Conservation (phyloP, 1,139 yeast species). For the Debaryomycetaceae sp. region DNA sequence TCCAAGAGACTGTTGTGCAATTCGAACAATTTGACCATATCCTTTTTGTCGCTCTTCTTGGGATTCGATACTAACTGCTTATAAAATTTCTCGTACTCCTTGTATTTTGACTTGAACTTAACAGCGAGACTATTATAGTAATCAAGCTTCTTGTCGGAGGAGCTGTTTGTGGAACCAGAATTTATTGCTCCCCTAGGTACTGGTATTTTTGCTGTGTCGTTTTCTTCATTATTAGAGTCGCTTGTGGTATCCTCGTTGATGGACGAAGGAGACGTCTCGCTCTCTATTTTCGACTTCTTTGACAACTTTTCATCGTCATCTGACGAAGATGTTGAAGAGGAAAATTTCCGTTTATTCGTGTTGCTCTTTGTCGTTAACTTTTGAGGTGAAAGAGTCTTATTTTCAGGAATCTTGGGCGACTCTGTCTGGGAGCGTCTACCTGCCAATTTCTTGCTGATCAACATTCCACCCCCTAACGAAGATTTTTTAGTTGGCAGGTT, state of each 20-base stretch:
- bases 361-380: not conserved
- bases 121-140: conserved; percentile 27
- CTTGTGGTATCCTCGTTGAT: conserved; percentile 13
- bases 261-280: conserved; percentile 28
- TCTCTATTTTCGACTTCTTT: conserved; percentile 12
- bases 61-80: conserved; percentile 14
- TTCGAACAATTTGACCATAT: conserved; percentile 28
- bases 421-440: conserved; percentile 19
- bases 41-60: conserved; percentile 15
- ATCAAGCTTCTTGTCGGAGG: conserved; percentile 12
- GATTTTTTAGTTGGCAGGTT: conserved; percentile 7
- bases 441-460: conserved; percentile 9
- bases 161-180: conserved; percentile 2
- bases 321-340: conserved; percentile 5
- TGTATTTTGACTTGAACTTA: conserved; percentile 36
- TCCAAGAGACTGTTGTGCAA: conserved; percentile 32
- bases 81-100: conserved; percentile 37
- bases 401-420: conserved; percentile 12
- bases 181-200: not conserved
- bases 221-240: conserved; percentile 1
- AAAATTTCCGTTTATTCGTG: not conserved
- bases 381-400: not conserved
- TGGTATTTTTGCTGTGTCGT: not conserved
- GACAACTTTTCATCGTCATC: conserved; percentile 12
- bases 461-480: conserved; percentile 21